phyloP scores from a whole-genome alignment of 2,329 filamentous ascomycete species.

The Westerdykella sp. region DNA sequence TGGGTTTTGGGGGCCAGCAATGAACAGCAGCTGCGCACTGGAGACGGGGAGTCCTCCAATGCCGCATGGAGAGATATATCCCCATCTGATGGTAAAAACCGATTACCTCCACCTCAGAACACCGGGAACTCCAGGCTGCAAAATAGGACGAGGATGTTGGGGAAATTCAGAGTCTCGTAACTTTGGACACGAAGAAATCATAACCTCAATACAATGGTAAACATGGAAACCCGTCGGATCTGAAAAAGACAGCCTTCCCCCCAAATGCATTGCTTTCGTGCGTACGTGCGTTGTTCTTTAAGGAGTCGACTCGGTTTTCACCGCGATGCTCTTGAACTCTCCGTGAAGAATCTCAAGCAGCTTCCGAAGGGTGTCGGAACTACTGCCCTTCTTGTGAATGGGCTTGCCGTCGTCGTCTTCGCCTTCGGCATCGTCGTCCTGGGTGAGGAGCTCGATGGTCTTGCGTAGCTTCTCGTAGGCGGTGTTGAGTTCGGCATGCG shows the following conservation, averaged over 20 bases:
- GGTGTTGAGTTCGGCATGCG: constrained; percentile 42
- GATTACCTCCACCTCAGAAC: no score
- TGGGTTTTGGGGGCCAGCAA: no score
- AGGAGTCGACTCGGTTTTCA: constrained; percentile 20
- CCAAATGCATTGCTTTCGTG: constrained; percentile 1
- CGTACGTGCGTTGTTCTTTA: neutral
- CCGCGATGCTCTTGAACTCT: constrained; percentile 24
- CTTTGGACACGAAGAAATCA: constrained; percentile 8
- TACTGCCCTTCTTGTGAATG: constrained; percentile 20
- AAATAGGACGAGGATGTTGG: constrained; percentile 5
- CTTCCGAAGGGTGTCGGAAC: constrained; percentile 34
- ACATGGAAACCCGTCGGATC: no score
- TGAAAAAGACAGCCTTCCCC: constrained; percentile 2
- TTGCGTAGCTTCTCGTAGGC: constrained; percentile 39
- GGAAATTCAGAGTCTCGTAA: constrained; percentile 11
- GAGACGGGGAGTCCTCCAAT: no score
- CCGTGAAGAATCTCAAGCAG: constrained; percentile 36
- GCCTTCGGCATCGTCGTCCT: constrained; percentile 28
- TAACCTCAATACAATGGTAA: constrained; percentile 4
- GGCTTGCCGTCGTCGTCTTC: constrained; percentile 21
- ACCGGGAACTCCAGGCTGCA: no score
- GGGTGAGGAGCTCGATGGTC: constrained; percentile 34
- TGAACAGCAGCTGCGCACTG: no score
- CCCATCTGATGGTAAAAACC: no score
- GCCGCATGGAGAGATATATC: no score